Conservation (phyloP, 164 flowering plant species). For the Annona cherimola region DNA sequence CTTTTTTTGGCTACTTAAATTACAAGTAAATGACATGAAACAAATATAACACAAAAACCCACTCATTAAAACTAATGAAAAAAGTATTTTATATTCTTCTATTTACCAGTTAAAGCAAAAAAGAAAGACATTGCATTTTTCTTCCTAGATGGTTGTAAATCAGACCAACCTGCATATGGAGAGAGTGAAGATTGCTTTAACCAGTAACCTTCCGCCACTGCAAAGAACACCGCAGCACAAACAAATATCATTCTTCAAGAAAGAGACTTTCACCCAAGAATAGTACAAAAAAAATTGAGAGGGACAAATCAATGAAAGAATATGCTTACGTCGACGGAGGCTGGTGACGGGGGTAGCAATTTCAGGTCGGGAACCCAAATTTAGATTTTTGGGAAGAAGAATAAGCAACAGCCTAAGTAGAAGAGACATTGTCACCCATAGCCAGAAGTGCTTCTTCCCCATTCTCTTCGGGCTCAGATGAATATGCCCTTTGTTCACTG, state of each 20-base stretch:
- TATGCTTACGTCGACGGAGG: conserved; percentile 74
- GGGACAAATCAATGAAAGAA: neutral
- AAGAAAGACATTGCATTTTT: neutral
- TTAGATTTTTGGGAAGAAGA: conserved; percentile 49
- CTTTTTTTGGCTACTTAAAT: no score
- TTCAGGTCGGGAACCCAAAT: conserved; percentile 77
- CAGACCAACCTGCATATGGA: conserved; percentile 79
- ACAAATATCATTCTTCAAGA: neutral
- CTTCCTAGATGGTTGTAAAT: neutral
- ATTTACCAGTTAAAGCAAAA: no score
- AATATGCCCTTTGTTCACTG: neutral
- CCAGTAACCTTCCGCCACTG: conserved; percentile 99
- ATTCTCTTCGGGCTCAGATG: conserved; percentile 7
- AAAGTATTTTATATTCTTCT: no score
- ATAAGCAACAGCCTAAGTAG: conserved; percentile 48
- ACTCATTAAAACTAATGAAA: no score
- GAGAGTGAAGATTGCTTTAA: conserved; percentile 85
- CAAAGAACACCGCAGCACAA: conserved; percentile 7
- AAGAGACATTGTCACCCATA: conserved; percentile 29
- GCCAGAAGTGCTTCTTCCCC: conserved; percentile 29
- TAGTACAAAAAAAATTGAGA: neutral
- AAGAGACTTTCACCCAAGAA: neutral
- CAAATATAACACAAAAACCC: no score
- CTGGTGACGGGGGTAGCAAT: conserved; percentile 94
- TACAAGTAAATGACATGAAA: no score